Evolutionary conservation across 1,284 basidiomycete species (phyloP), one percentile per base, ranked within the genome.

Genomic region (Albatrellus sp.): DNA sequence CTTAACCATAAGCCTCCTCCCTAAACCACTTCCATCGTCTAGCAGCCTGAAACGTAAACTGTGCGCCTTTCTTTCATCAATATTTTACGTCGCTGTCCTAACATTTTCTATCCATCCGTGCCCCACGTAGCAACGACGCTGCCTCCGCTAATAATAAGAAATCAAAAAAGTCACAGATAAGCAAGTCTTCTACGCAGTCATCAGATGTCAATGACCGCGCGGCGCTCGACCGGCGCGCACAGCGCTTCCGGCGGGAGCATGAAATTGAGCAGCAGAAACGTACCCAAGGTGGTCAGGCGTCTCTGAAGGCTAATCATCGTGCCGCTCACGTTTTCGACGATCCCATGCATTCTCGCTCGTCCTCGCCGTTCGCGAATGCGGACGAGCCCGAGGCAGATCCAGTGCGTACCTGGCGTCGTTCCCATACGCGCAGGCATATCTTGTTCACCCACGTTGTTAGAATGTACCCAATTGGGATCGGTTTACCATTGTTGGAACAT

Each of bases 381-480:
- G 81, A 85, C 55, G 80, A 81, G 48, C 77, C 79, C 17, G 82
- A 84, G 59, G 75, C 68, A 45, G 75, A 82, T 60, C 73, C 79
- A 44, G 83, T 85, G 54, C 43, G 79, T 68, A 24, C n/a, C 36
- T 20, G n/a, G 14, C 29, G n/a, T 28, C 12, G 40, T 37, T 14
- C 14, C 24, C 16, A 19, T 11, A 7, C 40, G 17, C 14, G 8
- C 24, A 24, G 14, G 19, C 24, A 19, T 38, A 29, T 24, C 28
- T 33, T 16, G 38, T 20, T 44, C n/a, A 17, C 5, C n/a, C 34
- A 35, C 10, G 16, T 46, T 30, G n/a, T 32, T 57, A 93, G 92
- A 93, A 94, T 56, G 91, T 96, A 9, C 84, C 93, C 47, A 87
- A 96, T 61, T 98, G 96, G 96, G 94, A 98, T 67, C 79, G 80